Evolutionary conservation across 192 early-diverging fungal genomes (phyloP).

Genomic region (Paraglomus occultum): DNA sequence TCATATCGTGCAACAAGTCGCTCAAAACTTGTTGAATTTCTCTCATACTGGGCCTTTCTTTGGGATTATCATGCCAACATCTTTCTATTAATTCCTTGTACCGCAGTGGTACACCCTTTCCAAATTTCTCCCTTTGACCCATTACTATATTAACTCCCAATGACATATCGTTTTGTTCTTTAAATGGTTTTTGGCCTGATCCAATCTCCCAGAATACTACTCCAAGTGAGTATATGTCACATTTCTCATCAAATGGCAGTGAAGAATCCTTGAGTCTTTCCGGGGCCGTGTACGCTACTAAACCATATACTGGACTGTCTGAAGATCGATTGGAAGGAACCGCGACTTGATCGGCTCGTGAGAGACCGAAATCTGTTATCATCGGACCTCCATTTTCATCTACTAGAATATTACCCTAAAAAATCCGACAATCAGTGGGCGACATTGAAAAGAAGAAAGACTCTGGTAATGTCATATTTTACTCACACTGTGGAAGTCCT

Average conservation of each 20-base stretch:
- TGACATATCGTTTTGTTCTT: constrained; percentile 37
- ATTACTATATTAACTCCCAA: constrained; percentile 42
- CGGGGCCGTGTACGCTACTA: constrained; percentile 43
- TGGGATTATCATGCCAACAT: neutral
- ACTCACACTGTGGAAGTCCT: constrained; percentile 10
- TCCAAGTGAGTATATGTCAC: constrained; percentile 44
- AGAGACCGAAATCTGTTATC: constrained; percentile 46
- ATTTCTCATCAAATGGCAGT: constrained; percentile 42
- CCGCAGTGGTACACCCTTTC: neutral
- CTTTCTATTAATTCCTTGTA: neutral
- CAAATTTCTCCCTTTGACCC: constrained; percentile 37
- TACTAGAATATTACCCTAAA: constrained; percentile 43
- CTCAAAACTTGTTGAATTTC: neutral
- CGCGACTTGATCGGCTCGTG: constrained; percentile 35
- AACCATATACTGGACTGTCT: constrained; percentile 39
- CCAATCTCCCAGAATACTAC: constrained; percentile 45
- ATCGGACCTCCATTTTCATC: constrained; percentile 41
- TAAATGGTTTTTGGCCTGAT: constrained; percentile 16
- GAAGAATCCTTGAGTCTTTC: constrained; percentile 44
- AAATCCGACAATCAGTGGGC: too few relatives aligned
- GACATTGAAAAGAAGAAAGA: neutral
- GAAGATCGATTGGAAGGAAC: neutral
- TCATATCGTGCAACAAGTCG: neutral
- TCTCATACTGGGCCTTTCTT: neutral
- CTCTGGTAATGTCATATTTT: neutral